Evolutionary conservation across 228 moss, liverwort and hornwort genomes (phyloP), one percentile per base, ranked within the genome.

Genomic region (Sphagnum fallax): DNA sequence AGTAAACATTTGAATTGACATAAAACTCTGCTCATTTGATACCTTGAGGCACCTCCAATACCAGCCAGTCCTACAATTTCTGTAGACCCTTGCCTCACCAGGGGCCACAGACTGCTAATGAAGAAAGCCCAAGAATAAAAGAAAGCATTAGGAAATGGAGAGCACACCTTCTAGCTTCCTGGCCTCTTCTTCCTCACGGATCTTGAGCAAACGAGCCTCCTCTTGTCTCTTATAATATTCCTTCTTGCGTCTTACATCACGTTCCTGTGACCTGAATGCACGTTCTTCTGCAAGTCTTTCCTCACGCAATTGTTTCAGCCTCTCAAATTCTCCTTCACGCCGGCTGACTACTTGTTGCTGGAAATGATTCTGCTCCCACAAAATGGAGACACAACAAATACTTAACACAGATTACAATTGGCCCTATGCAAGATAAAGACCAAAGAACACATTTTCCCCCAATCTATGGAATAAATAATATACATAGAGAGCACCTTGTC

Each of bases 281-380:
- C 94, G 88, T 75, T 90, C 82, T 77, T 98, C 94, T 0, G 88
- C 92, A 49, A 98, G 82, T 64, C 93, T 80, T 63, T 98, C 94
- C 77, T 98, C 98, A 14, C 93, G 77, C 72, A 91, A 83, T 61
- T 73, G 89, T 84, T 85, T 81, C 79, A 98, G 71, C 83, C 88
- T 93, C 79, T 93, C 98, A 51, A 98, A 98, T 76, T 94, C 98
- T 9, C 98, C 98, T 71, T 84, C 82, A 1, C 94, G 85, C 8
- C 89, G 90, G 71, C 98, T 85, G 66, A 98, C 82, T 4, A 98
- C 98, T 82, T 90, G 90, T 16, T 53, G 47, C 76, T 98, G 90
- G 79, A 93, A 97, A 16, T 77, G 66, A 52, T 82, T 79, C 92
- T 95, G 76, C 16, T 69, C 5, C 50, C 32, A 32, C 32, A 32